Evolutionary conservation across 2,329 filamentous ascomycete genomes (phyloP), one percentile per base, ranked within the genome.

Genomic region (Trichoderma sp.): DNA sequence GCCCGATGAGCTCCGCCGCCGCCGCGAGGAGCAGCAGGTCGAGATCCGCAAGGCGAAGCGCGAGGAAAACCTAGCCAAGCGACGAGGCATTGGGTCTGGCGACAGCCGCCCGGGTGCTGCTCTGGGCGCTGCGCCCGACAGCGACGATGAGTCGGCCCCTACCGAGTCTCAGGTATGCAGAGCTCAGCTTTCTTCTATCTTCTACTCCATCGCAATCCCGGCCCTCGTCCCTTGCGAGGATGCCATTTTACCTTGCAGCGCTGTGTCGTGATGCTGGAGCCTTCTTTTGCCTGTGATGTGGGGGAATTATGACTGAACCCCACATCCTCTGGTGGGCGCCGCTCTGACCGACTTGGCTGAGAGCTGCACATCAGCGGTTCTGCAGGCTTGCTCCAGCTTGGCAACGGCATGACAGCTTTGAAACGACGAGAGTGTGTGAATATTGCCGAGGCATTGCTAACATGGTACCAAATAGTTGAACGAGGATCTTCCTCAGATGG

Each of bases 31-130:
- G 84, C 94, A 97, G 83, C 96, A 98, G 85, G 96, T 99, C 74
- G 96, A 99, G 86, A 99, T 99, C 79, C 91, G 96, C 81, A 97
- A 97, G 86, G 93, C 94, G 74, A 98, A 98, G 89, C 91, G 96
- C 80, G 96, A 99, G 84, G 96, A 99, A 86, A 98, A 97, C 84
- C 85, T 99, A 80, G 96, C 96, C 82, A 99, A 99, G 89, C 89
- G 96, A 83, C 91, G 96, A 87, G 96, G 96, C 79, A 97, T 98
- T 77, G 90, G 91, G 75, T 91, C 90, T 73, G 90, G 92, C 76
- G 92, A 93, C 81, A 88, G 89, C 82, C 89, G 91, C 69, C 92
- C 91, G 70, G 92, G 93, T 79, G 92, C 92, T 75, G 91, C 92
- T 74, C 86, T 97, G 72, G 93, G 93, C 76, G 93, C 94, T 75